phyloP scores from a whole-genome alignment of 805 yeast genomes.

The Wickerhamiella lipophila region DNA sequence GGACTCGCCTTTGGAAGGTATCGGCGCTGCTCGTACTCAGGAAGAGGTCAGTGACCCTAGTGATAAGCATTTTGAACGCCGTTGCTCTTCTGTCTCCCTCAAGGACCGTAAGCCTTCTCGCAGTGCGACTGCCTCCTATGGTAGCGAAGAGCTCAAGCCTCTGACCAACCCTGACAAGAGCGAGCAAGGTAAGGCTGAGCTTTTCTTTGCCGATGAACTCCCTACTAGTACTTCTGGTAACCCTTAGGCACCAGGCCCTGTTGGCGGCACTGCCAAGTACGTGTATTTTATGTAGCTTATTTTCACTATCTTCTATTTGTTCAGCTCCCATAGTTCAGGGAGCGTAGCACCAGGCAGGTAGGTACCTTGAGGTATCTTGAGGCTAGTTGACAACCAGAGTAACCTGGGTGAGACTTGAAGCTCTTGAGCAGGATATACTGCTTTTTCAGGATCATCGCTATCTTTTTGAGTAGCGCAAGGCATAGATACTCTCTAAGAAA shows the following conservation, averaged over 20 bases:
- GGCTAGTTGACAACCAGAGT: no score
- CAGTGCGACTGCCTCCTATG: conserved; percentile 28
- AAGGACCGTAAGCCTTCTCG: conserved; percentile 22
- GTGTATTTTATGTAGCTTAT: neutral
- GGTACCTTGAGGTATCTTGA: no score
- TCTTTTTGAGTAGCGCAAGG: no score
- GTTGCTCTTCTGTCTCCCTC: conserved; percentile 23
- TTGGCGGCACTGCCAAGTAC: neutral
- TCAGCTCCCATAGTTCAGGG: no score
- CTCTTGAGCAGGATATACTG: no score
- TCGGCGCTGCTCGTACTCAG: conserved; percentile 27
- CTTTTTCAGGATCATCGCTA: no score
- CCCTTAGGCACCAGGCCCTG: neutral
- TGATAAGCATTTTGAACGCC: conserved; percentile 20
- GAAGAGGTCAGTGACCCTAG: conserved; percentile 20
- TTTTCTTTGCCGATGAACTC: conserved; percentile 28
- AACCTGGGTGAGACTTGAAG: no score
- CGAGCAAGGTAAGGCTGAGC: conserved; percentile 13
- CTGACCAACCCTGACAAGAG: conserved; percentile 18
- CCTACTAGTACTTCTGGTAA: conserved; percentile 26
- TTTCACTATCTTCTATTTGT: neutral
- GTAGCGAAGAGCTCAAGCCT: conserved; percentile 26
- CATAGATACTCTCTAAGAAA: no score
- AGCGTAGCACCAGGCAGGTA: no score
- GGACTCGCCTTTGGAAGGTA: conserved; percentile 21